Percentiles rank a stretch among this genome's conserved stretches.
phyloP scores from a whole-genome alignment of 305 asterid species.

The Solanum hybrid region DNA sequence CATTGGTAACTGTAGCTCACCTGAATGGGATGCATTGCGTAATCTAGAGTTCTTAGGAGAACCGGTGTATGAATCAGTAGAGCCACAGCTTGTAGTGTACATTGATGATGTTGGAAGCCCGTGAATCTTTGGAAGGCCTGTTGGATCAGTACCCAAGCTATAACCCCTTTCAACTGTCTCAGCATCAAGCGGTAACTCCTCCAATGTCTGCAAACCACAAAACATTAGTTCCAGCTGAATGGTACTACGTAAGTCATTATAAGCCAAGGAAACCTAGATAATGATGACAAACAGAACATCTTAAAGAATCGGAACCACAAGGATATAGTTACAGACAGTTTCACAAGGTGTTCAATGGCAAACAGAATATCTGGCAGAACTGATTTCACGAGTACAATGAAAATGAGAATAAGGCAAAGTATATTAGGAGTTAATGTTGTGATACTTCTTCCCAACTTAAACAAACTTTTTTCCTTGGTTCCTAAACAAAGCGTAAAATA shows the following conservation, averaged over 20 bases:
- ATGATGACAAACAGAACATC: background rate
- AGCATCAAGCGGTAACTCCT: conserved; percentile 82
- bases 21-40: conserved; percentile 63
- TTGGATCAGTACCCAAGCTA: conserved; percentile 48
- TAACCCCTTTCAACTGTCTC: conserved; percentile 83
- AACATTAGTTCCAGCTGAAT: background rate
- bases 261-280: background rate
- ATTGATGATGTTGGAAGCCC: conserved; percentile 83
- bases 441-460: background rate
- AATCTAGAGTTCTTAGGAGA: conserved; percentile 41
- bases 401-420: background rate
- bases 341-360: background rate
- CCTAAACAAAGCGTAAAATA: background rate
- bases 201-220: conserved; percentile 44
- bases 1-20: conserved; percentile 60
- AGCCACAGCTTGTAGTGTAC: conserved; percentile 38
- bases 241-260: background rate
- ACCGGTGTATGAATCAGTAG: conserved; percentile 43
- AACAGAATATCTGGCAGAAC: background rate
- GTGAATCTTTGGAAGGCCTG: conserved; percentile 85
- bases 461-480: background rate
- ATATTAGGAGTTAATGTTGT: background rate
- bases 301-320: background rate
- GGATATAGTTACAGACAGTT: background rate
- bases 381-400: background rate